Conservation (phyloP, 495 filamentous ascomycete genomes). For the Hyaloscypha hepaticicola region DNA sequence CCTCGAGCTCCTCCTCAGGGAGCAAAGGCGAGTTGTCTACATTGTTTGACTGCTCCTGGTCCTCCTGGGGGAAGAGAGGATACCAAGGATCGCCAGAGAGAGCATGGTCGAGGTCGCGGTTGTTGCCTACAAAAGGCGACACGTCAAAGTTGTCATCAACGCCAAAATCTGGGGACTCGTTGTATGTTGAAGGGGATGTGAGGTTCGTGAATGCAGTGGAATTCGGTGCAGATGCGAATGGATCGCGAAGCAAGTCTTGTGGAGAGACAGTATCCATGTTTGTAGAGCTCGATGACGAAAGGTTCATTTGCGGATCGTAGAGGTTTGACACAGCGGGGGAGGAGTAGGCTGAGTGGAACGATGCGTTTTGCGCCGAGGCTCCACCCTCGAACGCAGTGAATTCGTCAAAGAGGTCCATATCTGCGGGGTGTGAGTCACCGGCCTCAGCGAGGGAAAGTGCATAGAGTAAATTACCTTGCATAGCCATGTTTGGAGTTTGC, state of each 20-base stretch:
- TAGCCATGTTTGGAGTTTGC: slow-evolving; percentile 42
- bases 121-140: slow-evolving; percentile 64
- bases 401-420: slow-evolving; percentile 50
- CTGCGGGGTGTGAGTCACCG: slow-evolving; percentile 38
- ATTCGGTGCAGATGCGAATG: slow-evolving; percentile 70
- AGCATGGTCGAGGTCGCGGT: slow-evolving; percentile 44
- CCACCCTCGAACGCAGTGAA: slow-evolving; percentile 47
- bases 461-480: slow-evolving; percentile 42
- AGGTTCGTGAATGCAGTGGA: slow-evolving; percentile 81
- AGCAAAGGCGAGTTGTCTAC: slow-evolving; percentile 40
- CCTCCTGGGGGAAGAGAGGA: slow-evolving; percentile 66
- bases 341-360: slow-evolving; percentile 37
- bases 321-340: slow-evolving; percentile 49
- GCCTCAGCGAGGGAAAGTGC: slow-evolving; percentile 18
- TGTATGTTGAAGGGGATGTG: slow-evolving; percentile 76
- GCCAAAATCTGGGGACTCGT: slow-evolving; percentile 64
- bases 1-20: slow-evolving; percentile 41
- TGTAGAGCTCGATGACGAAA: slow-evolving; percentile 38
- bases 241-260: slow-evolving; percentile 70
- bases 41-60: slow-evolving; percentile 22
- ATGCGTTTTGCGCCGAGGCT: slow-evolving; percentile 34
- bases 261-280: slow-evolving; percentile 79
- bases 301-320: slow-evolving; percentile 45
- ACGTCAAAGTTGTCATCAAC: slow-evolving; percentile 64
- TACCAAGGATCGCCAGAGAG: slow-evolving; percentile 50